These are phyloP conservation scores for Pouteria glomerata DNA, from an alignment of 148 eudicot genomes.

Conservation along the genomic window DNA sequence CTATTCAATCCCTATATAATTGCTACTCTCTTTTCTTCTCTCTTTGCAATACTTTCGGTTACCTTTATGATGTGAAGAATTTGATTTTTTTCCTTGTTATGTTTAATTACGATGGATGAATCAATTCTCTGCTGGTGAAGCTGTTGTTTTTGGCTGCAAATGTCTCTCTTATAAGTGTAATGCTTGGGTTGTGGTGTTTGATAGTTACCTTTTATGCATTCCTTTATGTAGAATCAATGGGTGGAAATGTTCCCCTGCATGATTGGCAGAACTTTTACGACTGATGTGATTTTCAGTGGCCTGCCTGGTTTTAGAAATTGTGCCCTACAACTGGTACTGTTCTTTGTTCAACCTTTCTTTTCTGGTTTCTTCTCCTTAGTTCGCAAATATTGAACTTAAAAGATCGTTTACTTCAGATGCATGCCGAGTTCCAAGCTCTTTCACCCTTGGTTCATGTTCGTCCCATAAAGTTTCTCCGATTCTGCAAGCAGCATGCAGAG, in stretches of 20 bases:
- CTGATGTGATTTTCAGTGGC: conserved; percentile 48
- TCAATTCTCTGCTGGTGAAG: too few relatives aligned
- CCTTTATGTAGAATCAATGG: conserved; percentile 51
- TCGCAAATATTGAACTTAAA: background rate
- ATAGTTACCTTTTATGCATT: conserved; percentile 30
- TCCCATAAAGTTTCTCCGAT: conserved; percentile 62
- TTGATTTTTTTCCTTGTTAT: background rate
- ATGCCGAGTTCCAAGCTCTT: conserved; percentile 46
- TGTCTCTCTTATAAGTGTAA: too few relatives aligned
- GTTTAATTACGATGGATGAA: too few relatives aligned
- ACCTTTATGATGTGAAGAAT: too few relatives aligned
- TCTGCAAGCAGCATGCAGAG: conserved; percentile 57
- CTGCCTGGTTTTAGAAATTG: conserved; percentile 47
- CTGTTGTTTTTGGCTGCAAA: too few relatives aligned
- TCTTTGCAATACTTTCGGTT: too few relatives aligned
- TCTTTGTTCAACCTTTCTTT: background rate
- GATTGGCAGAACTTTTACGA: conserved; percentile 38
- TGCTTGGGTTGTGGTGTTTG: background rate
- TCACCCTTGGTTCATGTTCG: conserved; percentile 68
- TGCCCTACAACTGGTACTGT: conserved; percentile 64
- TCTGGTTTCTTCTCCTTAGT: background rate
- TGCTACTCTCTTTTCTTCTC: background rate
- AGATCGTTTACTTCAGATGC: conserved; percentile 28
- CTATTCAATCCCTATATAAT: background rate
- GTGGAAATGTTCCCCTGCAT: conserved; percentile 58